These are phyloP conservation scores for Cryptosporidium muris DNA, from an alignment of 169 alveolate genomes.

Conservation along the genomic window DNA sequence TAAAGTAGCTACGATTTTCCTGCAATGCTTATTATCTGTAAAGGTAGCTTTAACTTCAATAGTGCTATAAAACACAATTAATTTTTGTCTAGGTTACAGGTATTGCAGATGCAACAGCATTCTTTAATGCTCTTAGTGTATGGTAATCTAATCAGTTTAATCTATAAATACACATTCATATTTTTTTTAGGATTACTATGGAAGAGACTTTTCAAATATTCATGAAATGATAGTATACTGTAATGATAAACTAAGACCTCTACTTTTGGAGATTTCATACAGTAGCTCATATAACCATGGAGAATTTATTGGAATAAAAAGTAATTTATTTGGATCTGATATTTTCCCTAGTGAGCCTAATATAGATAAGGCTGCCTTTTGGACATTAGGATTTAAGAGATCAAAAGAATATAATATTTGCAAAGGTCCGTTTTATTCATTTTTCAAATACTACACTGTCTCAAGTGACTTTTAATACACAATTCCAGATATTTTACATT, in stretches of 20 bases:
- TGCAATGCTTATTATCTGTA: conserved; percentile 42
- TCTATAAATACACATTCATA: not conserved
- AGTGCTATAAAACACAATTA: not conserved
- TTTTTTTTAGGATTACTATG: conserved; percentile 9
- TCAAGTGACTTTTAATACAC: not conserved
- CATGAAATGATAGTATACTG: conserved; percentile 44
- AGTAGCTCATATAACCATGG: not conserved
- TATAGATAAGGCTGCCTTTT: conserved; percentile 13
- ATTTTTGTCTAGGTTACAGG: conserved; percentile 35
- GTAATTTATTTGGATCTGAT: not conserved
- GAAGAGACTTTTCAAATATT: conserved; percentile 32
- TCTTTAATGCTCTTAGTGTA: conserved; percentile 35
- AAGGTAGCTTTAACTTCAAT: conserved; percentile 1
- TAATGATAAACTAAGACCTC: conserved; percentile 47
- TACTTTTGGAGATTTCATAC: conserved; percentile 26
- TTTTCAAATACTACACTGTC: not conserved
- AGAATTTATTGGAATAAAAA: conserved; percentile 26
- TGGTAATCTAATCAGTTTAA: not conserved
- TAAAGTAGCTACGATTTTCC: conserved; percentile 21
- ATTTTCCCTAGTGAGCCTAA: not conserved
- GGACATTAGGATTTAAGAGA: conserved; percentile 35
- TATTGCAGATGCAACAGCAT: conserved; percentile 61
- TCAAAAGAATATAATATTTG: conserved; percentile 6
- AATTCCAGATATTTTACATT: not conserved
- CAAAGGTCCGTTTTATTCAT: conserved; percentile 19